Percentiles rank a stretch among this genome's conserved stretches.
These are phyloP conservation scores for Beauveria sp. DNA, from an alignment of 2,329 filamentous ascomycete species.

Conservation along the genomic window DNA sequence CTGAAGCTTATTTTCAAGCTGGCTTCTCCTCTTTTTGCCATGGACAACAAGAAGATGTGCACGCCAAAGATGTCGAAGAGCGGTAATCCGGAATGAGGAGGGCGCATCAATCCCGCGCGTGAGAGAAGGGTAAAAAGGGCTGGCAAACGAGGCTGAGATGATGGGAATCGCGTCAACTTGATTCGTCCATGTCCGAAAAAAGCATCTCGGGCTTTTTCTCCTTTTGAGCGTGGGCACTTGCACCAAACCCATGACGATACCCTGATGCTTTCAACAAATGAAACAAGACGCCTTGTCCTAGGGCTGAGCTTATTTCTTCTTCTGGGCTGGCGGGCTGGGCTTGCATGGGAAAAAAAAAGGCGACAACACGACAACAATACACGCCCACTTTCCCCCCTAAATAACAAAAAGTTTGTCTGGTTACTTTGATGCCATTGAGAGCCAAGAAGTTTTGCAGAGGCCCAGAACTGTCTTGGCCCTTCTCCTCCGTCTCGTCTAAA, in stretches of 20 bases:
- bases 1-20: no score
- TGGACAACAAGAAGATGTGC: no score
- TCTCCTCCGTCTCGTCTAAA: no score
- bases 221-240: background rate
- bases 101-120: background rate
- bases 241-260: background rate
- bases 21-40: no score
- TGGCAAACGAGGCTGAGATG: background rate
- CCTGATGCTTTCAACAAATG: no score
- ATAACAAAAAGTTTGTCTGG: no score
- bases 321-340: background rate
- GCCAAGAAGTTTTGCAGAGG: no score
- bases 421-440: no score
- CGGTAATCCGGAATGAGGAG: background rate
- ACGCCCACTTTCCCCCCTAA: background rate
- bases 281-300: background rate
- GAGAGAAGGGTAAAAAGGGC: background rate
- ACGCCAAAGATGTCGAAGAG: no score
- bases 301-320: slow-evolving; percentile 9
- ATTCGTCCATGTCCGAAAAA: background rate
- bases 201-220: background rate
- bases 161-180: background rate
- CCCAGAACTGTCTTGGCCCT: no score
- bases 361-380: background rate
- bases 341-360: background rate